These are phyloP conservation scores for Aspergillus candidus DNA, from an alignment of 2,329 filamentous ascomycete species.

Conservation along the genomic window DNA sequence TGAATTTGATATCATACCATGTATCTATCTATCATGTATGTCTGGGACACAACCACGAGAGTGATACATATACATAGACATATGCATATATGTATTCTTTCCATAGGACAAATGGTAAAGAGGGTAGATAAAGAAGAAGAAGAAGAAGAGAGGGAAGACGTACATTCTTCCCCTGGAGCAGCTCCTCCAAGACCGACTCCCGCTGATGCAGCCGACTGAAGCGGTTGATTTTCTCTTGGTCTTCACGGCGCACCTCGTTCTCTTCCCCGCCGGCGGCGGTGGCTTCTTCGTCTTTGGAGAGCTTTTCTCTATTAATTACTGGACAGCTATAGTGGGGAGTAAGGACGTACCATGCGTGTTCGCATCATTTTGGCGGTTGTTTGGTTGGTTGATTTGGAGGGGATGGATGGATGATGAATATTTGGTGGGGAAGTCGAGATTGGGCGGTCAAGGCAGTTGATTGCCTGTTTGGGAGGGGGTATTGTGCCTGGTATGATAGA, in stretches of 20 bases:
- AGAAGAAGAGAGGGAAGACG: not conserved
- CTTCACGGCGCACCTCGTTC: slow-evolving; percentile 88
- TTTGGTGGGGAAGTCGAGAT: not conserved
- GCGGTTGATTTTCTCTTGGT: slow-evolving; percentile 97
- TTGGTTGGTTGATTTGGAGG: slow-evolving; percentile 1
- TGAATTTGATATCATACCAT: too few species aligned
- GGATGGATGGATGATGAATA: slow-evolving; percentile 10
- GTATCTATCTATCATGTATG: too few species aligned
- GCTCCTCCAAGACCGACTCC: slow-evolving; percentile 70
- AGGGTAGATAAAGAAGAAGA: not conserved
- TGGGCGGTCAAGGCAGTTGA: not conserved
- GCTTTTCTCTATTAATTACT: slow-evolving; percentile 46
- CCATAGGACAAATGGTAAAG: not conserved
- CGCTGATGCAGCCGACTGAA: slow-evolving; percentile 93
- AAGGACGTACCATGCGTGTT: slow-evolving; percentile 53
- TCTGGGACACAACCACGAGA: too few species aligned
- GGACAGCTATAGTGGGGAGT: not conserved
- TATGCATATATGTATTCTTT: too few species aligned
- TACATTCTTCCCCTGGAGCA: slow-evolving; percentile 69
- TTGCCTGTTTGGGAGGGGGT: too few species aligned
- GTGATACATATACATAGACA: not conserved
- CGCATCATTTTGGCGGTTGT: slow-evolving; percentile 43
- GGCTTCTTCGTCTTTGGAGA: slow-evolving; percentile 87
- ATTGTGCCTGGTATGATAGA: too few species aligned
- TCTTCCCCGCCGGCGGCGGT: slow-evolving; percentile 66